Percentiles rank a stretch among this genome's conserved stretches.
These are phyloP conservation scores for Sporothrix dimorphospora DNA, from an alignment of 2,329 filamentous ascomycete species.

Conservation along the genomic window DNA sequence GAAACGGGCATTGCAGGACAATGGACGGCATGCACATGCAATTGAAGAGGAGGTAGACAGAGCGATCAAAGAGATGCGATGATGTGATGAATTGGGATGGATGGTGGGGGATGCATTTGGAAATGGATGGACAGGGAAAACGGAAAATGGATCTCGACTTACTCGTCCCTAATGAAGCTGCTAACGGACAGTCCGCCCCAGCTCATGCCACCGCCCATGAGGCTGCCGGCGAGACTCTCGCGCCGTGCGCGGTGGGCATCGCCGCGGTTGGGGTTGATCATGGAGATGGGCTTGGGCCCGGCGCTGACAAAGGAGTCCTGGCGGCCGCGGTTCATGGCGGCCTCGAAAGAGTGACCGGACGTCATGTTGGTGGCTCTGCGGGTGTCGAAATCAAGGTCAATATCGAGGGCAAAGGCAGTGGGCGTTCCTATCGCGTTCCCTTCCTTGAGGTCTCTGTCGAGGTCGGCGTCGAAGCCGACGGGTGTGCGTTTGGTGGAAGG, in stretches of 20 bases:
- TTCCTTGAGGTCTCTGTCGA: conserved; percentile 40
- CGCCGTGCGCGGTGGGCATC: conserved; percentile 61
- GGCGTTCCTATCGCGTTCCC: conserved; percentile 25
- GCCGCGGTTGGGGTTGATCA: conserved; percentile 66
- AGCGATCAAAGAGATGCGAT: too few species aligned
- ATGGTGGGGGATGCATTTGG: neutral
- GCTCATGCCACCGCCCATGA: conserved; percentile 86
- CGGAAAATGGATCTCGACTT: conserved; percentile 50
- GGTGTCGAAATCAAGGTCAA: conserved; percentile 15
- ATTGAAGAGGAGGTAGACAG: neutral
- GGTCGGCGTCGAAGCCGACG: conserved; percentile 33
- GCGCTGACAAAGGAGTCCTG: conserved; percentile 69
- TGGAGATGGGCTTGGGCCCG: conserved; percentile 67
- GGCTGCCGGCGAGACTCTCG: conserved; percentile 65
- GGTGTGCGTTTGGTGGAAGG: neutral
- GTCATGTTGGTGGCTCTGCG: conserved; percentile 51
- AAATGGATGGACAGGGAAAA: too few species aligned
- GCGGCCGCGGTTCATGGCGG: conserved; percentile 60
- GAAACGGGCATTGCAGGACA: neutral
- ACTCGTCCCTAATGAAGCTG: conserved; percentile 98
- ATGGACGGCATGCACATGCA: neutral
- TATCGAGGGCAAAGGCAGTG: conserved; percentile 34
- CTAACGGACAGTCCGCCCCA: conserved; percentile 97
- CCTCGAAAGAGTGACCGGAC: conserved; percentile 61
- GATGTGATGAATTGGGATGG: neutral